phyloP scores from a whole-genome alignment of 108 stramenopile species.

The Fistulifera solaris region DNA sequence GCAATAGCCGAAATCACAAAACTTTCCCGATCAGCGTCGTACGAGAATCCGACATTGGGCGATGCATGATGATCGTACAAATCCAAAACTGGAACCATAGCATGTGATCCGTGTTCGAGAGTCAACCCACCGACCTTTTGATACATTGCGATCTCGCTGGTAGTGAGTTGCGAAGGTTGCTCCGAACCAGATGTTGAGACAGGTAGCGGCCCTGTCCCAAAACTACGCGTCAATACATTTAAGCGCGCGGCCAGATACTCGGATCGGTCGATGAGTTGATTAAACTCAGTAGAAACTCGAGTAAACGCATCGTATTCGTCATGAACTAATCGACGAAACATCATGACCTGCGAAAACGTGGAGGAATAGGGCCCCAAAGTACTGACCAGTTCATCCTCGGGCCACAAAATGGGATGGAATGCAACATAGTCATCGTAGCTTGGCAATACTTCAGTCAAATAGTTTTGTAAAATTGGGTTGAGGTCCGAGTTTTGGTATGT shows the following conservation, averaged over 20 bases:
- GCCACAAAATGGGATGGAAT: conserved; percentile 47
- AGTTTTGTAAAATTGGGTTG: conserved; percentile 3
- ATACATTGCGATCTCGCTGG: conserved; percentile 23
- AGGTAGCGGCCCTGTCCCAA: conserved; percentile 38
- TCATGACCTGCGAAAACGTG: conserved; percentile 38
- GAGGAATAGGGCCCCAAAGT: conserved; percentile 29
- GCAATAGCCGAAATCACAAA: conserved; percentile 42
- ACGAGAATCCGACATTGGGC: conserved; percentile 51
- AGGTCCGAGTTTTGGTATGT: not conserved
- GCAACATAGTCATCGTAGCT: conserved; percentile 29
- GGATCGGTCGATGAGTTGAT: conserved; percentile 21
- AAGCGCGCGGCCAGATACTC: conserved; percentile 54
- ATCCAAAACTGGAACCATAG: conserved; percentile 74
- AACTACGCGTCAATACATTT: conserved; percentile 68
- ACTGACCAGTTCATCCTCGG: conserved; percentile 18
- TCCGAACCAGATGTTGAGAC: conserved; percentile 10
- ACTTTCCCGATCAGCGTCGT: conserved; percentile 29
- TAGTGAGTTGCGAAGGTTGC: too few relatives aligned
- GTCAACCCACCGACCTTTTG: conserved; percentile 10
- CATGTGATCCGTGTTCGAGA: conserved; percentile 34
- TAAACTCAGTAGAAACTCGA: conserved; percentile 31
- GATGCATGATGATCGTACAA: conserved; percentile 74
- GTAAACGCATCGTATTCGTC: conserved; percentile 57
- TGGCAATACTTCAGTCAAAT: conserved; percentile 33
- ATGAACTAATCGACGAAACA: conserved; percentile 9